Base-by-base conservation (phyloP, 2,329 filamentous ascomycete genomes). In the Blastomyces parvus region DNA sequence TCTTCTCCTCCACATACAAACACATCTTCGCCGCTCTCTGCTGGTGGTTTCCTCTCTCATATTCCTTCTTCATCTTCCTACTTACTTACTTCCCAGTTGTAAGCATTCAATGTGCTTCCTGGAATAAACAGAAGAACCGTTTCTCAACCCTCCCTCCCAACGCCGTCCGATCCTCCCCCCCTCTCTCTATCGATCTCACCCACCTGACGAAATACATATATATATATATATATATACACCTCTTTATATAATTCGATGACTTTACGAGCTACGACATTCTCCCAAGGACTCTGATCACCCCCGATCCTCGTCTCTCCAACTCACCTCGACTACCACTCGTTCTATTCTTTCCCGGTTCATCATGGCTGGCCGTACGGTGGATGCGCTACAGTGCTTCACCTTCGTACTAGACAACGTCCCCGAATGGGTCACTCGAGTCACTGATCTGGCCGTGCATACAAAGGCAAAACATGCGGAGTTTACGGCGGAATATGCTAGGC, bases 331-430 rank as follows among this genome's bases (percentile, higher is more conserved):
- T 48, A 64, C 63, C 63, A 48, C 60, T 62, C 55, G 59, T 63
- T 53, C 63, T 33, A 50, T 55, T 36, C 11, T n/a, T n/a, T 14
- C 11, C 14, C 25, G 6, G 27, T 2, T 9, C 60, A 42, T 52
- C 1, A 62, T 62, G 60, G 60, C 19, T 25, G 25, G 40, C 22
- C 60, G 60, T 46, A 56, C 70, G 22, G 76, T 78, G 71, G 78
- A 80, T 69, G 74, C 78, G 48, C 67, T 79, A 56, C 73, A 75
- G 62, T 78, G 78, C 63, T 80, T 81, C 67, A 69, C 75, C 66
- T 72, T 76, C 65, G 72, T 81, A 9, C 69, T 73, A 55, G 76
- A 80, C 60, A 79, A 76, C 63, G 63, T 80, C 19, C 79, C 79
- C 17, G 61, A 69, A n/a, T 81, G 79, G 79, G 74, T 79, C 55